phyloP scores from a whole-genome alignment of 345 rosid species.

The Sonneratia caseolaris region DNA sequence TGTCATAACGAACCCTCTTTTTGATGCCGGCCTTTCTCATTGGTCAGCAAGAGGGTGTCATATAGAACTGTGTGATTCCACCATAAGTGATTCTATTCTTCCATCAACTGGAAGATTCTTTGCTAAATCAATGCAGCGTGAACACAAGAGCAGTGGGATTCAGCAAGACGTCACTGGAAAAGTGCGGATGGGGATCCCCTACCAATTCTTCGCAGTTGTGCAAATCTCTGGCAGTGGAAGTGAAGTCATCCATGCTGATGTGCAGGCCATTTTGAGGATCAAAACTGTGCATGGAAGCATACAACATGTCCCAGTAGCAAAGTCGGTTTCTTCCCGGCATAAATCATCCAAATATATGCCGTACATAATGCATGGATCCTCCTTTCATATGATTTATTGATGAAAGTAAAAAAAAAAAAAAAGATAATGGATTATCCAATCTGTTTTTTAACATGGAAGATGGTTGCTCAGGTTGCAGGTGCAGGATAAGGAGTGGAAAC shows the following conservation, averaged over 20 bases:
- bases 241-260: constrained; percentile 20
- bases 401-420: too few species aligned
- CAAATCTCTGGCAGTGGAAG: constrained; percentile 59
- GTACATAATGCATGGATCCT: too few species aligned
- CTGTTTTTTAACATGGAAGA: too few species aligned
- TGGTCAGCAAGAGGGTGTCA: constrained; percentile 96
- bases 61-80: constrained; percentile 59
- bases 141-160: constrained; percentile 85
- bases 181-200: constrained; percentile 64
- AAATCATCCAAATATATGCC: neutral
- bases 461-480: too few species aligned
- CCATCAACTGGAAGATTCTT: constrained; percentile 60
- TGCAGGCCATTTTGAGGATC: constrained; percentile 36
- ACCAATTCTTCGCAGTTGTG: constrained; percentile 57
- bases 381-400: too few species aligned
- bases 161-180: constrained; percentile 80
- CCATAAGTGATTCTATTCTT: constrained; percentile 58
- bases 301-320: neutral
- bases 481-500: constrained; percentile 56
- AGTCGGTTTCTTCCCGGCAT: neutral
- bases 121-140: constrained; percentile 70
- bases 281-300: neutral
- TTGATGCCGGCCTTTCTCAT: constrained; percentile 8
- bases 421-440: too few species aligned
- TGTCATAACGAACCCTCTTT: neutral